Evolutionary conservation across 305 asterid genomes (phyloP), one percentile per base, ranked within the genome.

Genomic region (Striga hermonthica): DNA sequence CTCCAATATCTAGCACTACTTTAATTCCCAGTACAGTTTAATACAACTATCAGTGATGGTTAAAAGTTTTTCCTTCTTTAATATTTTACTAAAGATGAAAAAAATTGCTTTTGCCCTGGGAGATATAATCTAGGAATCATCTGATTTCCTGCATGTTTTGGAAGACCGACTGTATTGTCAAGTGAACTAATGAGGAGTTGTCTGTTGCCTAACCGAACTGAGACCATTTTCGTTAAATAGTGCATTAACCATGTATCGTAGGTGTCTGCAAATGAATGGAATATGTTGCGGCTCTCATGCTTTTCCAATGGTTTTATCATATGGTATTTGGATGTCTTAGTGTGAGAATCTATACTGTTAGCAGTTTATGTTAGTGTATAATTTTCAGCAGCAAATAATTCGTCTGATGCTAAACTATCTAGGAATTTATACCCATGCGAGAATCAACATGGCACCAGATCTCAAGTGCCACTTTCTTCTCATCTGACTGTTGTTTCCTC

Each of bases 401-500:
- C 31, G 1, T 22, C 31, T 22, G 31, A 22, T 22, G 31, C 31
- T 22, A 22, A 22, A 22, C 1, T 22, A 22, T 3, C 53, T 47
- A 47, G 13, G 53, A 47, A 47, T 47, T 47, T 47, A 4, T 41
- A 48, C 47, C 47, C 57, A 55, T 64, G 60, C 53, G 9, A 47
- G 44, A 63, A 50, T 41, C 14, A 58, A 60, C 65, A 58, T 37
- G 16, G 28, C 66, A 31, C 40, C 71, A 10, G 31, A 48, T 50
- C 9, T 14, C n/a, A 16, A 53, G 45, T 9, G 66, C 64, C 67
- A 66, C 11, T 39, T 4, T 57, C 58, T 49, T 22, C 39, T 70
- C 65, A 56, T 63, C 60, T 31, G 55, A 60, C 45, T 34, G 52
- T 60, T 34, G 52, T 60, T 41, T 49, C 31, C 36, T 62, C 37